phyloP scores from a whole-genome alignment of 2,329 filamentous ascomycete species.

The Penicillium vulpinum region DNA sequence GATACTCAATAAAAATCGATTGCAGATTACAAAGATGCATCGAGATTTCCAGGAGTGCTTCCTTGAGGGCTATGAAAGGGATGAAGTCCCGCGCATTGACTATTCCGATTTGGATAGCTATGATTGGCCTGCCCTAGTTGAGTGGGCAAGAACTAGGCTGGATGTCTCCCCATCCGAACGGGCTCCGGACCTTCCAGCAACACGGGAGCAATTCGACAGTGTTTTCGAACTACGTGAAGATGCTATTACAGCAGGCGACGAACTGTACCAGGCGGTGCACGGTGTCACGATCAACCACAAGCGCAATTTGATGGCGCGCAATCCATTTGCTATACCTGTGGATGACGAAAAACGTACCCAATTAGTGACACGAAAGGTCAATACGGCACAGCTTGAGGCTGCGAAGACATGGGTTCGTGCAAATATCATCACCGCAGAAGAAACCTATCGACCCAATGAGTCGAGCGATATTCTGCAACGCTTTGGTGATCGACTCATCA shows the following conservation, averaged over 20 bases:
- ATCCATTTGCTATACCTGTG: conserved; percentile 38
- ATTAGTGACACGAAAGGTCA: conserved; percentile 14
- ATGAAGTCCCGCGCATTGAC: conserved; percentile 46
- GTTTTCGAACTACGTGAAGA: conserved; percentile 45
- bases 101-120: conserved; percentile 46
- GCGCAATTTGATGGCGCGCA: conserved; percentile 34
- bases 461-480: conserved; percentile 36
- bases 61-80: conserved; percentile 46
- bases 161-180: conserved; percentile 40
- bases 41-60: conserved; percentile 50
- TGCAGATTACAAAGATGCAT: conserved; percentile 47
- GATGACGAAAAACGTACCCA: conserved; percentile 4
- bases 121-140: conserved; percentile 49
- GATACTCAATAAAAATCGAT: conserved; percentile 39
- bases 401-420: conserved; percentile 52
- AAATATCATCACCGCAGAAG: conserved; percentile 47
- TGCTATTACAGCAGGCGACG: conserved; percentile 32
- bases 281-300: conserved; percentile 36
- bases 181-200: conserved; percentile 46
- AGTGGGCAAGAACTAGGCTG: conserved; percentile 48
- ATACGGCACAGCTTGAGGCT: conserved; percentile 33
- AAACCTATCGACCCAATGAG: conserved; percentile 41
- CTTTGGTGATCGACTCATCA: conserved; percentile 38
- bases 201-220: conserved; percentile 42
- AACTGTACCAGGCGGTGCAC: conserved; percentile 36